phyloP scores from a whole-genome alignment of 2,329 filamentous ascomycete genomes.

The Aureobasidium zeae region DNA sequence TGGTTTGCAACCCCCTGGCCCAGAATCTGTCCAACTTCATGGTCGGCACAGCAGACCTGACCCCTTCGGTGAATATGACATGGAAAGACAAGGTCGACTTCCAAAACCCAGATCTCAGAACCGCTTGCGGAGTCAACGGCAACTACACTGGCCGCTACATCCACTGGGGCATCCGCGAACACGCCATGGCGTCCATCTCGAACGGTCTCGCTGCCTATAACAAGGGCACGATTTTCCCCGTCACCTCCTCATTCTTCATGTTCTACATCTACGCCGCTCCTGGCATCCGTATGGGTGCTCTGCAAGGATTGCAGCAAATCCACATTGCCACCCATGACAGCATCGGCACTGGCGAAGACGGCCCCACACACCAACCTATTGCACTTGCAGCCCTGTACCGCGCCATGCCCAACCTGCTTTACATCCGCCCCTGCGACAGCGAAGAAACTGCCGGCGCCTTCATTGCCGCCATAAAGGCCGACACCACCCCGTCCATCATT shows the following conservation, averaged over 20 bases:
- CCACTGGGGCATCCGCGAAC: slow-evolving; percentile 52
- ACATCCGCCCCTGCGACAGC: slow-evolving; percentile 30
- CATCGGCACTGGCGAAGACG: slow-evolving; percentile 31
- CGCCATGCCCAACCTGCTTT: slow-evolving; percentile 32
- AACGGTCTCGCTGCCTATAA: slow-evolving; percentile 32
- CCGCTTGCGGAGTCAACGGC: slow-evolving; percentile 43
- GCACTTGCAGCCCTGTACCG: slow-evolving; percentile 30
- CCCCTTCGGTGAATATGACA: slow-evolving; percentile 31
- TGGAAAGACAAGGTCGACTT: slow-evolving; percentile 43
- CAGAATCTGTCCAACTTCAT: slow-evolving; percentile 28
- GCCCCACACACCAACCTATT: slow-evolving; percentile 32
- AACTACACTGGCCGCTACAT: slow-evolving; percentile 43
- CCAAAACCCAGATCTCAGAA: slow-evolving; percentile 32
- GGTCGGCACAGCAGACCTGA: slow-evolving; percentile 32
- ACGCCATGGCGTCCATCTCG: slow-evolving; percentile 50
- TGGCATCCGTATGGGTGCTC: slow-evolving; percentile 31
- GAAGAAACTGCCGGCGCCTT: slow-evolving; percentile 36
- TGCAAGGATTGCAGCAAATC: slow-evolving; percentile 30
- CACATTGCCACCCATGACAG: slow-evolving; percentile 33
- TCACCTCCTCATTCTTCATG: slow-evolving; percentile 33
- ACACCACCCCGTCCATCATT: slow-evolving; percentile 35
- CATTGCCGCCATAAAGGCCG: slow-evolving; percentile 33
- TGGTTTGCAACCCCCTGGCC: slow-evolving; percentile 32
- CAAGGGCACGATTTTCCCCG: slow-evolving; percentile 29
- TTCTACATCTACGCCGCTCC: slow-evolving; percentile 34